Percentiles rank a stretch among this genome's conserved stretches.
These are phyloP conservation scores for Pseudopyricularia javanii DNA, from an alignment of 2,329 filamentous ascomycete genomes.

Conservation along the genomic window DNA sequence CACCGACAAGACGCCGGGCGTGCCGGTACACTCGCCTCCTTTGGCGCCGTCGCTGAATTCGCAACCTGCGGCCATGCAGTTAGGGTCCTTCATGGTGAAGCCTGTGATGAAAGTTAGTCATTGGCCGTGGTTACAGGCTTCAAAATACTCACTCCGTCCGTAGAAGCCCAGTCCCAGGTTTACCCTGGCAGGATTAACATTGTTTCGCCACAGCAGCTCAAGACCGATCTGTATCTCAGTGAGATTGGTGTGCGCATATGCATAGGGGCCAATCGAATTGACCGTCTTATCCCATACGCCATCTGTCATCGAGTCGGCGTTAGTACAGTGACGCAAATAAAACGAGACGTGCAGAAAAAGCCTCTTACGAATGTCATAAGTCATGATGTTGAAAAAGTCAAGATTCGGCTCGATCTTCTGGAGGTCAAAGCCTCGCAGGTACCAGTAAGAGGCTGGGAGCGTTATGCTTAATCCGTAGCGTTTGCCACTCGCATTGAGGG, in stretches of 20 bases:
- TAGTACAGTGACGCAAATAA: background rate
- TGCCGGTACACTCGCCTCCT: conserved; percentile 9
- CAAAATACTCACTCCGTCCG: conserved; percentile 11
- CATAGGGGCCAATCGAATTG: conserved; percentile 12
- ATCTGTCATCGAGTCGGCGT: conserved; percentile 7
- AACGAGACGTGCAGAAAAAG: background rate
- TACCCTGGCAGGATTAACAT: conserved; percentile 26
- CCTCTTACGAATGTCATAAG: background rate
- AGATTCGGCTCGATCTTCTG: background rate
- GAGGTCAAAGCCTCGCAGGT: conserved; percentile 3
- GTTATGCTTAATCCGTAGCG: conserved; percentile 3
- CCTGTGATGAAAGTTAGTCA: background rate
- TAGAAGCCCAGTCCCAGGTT: conserved; percentile 30
- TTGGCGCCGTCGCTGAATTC: conserved; percentile 9
- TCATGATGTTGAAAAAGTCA: conserved; percentile 3
- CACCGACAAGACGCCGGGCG: conserved; percentile 11
- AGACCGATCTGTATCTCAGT: conserved; percentile 27
- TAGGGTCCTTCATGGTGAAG: conserved; percentile 9
- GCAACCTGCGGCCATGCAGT: conserved; percentile 14
- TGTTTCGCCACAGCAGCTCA: conserved; percentile 31
- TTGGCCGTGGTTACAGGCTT: background rate
- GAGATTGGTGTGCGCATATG: conserved; percentile 29
- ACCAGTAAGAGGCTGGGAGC: conserved; percentile 1
- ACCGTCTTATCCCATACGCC: conserved; percentile 21
- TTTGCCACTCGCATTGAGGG: background rate